These are phyloP conservation scores for Hawksworthiomyces lignivorus DNA, from an alignment of 2,329 filamentous ascomycete genomes.

Conservation along the genomic window DNA sequence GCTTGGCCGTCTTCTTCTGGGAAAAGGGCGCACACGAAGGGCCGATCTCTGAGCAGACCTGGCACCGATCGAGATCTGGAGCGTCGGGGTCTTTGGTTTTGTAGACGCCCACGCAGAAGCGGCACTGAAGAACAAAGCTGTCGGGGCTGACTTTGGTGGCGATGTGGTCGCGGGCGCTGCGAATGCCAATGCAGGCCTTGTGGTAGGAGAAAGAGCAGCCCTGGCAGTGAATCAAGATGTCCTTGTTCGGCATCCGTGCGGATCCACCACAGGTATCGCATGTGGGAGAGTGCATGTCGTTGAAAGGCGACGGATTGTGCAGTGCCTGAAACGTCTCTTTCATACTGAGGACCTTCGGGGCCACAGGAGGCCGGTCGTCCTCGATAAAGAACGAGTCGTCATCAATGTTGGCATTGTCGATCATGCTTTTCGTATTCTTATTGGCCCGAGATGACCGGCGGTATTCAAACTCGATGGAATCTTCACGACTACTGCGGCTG, in stretches of 20 bases:
- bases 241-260: conserved; percentile 50
- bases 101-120: conserved; percentile 66
- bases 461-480: conserved; percentile 44
- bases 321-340: conserved; percentile 66
- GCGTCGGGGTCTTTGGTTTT: conserved; percentile 60
- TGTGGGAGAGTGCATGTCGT: conserved; percentile 55
- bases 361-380: conserved; percentile 35
- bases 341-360: conserved; percentile 53
- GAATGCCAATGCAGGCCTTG: conserved; percentile 68
- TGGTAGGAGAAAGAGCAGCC: conserved; percentile 83
- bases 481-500: conserved; percentile 10
- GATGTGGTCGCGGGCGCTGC: conserved; percentile 71
- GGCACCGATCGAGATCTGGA: conserved; percentile 66
- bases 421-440: conserved; percentile 36
- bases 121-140: conserved; percentile 83
- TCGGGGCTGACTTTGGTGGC: conserved; percentile 75
- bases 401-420: conserved; percentile 47
- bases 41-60: conserved; percentile 59
- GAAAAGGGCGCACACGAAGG: conserved; percentile 69
- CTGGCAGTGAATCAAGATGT: conserved; percentile 76
- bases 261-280: conserved; percentile 66
- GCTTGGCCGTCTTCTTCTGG: conserved; percentile 59
- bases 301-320: conserved; percentile 55
- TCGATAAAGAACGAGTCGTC: conserved; percentile 48
- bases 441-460: conserved; percentile 43